These are phyloP conservation scores for Neurospora sp. DNA, from an alignment of 495 filamentous ascomycete genomes.

Conservation along the genomic window DNA sequence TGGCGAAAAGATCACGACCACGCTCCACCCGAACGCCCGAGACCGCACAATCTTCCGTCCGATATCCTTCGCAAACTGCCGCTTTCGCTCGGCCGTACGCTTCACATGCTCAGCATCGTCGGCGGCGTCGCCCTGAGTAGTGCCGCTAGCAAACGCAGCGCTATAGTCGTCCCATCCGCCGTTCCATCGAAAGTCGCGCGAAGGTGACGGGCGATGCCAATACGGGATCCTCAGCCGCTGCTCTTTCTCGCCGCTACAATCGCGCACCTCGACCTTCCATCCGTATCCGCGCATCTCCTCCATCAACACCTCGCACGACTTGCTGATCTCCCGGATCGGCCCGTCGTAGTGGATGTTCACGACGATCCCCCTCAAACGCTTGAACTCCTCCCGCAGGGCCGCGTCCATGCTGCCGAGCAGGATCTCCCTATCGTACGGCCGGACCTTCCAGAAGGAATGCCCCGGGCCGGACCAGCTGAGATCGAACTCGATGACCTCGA, in stretches of 20 bases:
- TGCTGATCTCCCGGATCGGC: background rate
- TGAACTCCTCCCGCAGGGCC: background rate
- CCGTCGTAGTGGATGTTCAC: background rate
- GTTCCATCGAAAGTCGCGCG: background rate
- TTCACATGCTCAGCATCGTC: background rate
- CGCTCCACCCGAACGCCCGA: background rate
- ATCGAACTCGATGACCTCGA: slow-evolving; percentile 3
- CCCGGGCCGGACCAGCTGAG: background rate
- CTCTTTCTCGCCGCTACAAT: background rate
- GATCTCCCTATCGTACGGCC: background rate
- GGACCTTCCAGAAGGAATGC: background rate
- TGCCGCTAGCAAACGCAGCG: background rate
- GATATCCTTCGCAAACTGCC: background rate
- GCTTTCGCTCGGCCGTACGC: background rate
- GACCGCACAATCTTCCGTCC: background rate
- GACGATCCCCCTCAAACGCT: background rate
- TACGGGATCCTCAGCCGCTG: background rate
- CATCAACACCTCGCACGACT: background rate
- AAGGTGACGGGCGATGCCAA: background rate
- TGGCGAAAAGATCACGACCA: background rate
- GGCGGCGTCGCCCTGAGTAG: background rate
- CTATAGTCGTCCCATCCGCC: background rate
- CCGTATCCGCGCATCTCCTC: background rate
- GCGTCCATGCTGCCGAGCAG: background rate
- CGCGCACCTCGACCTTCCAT: background rate